phyloP scores from a whole-genome alignment of 768 basidiomycete genomes.

The Mycena indigotica region DNA sequence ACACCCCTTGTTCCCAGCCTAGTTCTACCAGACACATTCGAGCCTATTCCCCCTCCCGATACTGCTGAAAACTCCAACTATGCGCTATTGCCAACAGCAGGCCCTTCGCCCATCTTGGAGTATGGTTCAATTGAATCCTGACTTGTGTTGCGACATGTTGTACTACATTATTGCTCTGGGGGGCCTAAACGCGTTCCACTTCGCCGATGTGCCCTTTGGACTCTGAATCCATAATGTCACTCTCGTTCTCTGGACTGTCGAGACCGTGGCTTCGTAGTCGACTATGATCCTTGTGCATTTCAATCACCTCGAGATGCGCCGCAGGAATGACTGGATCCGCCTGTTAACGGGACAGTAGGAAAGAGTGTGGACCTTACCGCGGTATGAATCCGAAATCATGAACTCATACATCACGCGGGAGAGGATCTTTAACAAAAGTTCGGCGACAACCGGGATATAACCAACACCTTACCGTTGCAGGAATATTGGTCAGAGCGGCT shows the following conservation, averaged over 20 bases:
- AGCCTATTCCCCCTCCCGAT: neutral
- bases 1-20: neutral
- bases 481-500: constrained; percentile 49
- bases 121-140: neutral
- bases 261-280: neutral
- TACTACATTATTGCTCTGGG: neutral
- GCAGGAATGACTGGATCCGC: constrained; percentile 15
- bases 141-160: neutral
- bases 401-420: neutral
- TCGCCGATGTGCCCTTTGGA: constrained; percentile 8
- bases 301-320: constrained; percentile 10
- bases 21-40: neutral
- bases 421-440: too few species aligned
- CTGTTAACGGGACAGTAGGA: too few species aligned
- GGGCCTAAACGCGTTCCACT: constrained; percentile 6
- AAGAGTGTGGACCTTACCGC: constrained; percentile 15
- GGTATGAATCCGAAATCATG: constrained; percentile 39
- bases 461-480: constrained; percentile 45
- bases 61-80: neutral
- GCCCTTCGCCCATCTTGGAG: neutral
- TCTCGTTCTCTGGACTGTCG: neutral
- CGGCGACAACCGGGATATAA: too few species aligned
- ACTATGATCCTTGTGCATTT: constrained; percentile 15
- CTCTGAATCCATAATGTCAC: neutral
- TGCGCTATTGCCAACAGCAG: neutral